phyloP scores from a whole-genome alignment of 2,329 filamentous ascomycete species.

The Aspergillus novofumigatus region DNA sequence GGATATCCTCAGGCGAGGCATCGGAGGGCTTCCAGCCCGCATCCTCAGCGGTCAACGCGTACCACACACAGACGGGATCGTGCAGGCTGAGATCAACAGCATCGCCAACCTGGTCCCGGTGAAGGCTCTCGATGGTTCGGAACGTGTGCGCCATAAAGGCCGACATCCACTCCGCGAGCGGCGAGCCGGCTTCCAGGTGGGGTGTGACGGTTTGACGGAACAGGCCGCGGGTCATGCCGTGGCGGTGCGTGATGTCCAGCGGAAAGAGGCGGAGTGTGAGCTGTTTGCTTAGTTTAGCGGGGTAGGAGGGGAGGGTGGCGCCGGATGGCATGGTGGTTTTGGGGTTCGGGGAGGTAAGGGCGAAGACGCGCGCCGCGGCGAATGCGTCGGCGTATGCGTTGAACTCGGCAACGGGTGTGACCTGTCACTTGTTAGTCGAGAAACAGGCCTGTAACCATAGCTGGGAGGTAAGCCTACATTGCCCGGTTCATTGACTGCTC shows the following conservation, averaged over 20 bases:
- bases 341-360: slow-evolving; percentile 70
- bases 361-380: slow-evolving; percentile 71
- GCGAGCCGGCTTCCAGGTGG: slow-evolving; percentile 59
- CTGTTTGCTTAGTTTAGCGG: slow-evolving; percentile 56
- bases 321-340: slow-evolving; percentile 73
- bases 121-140: slow-evolving; percentile 61
- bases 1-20: slow-evolving; percentile 68
- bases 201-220: slow-evolving; percentile 56
- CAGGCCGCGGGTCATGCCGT: slow-evolving; percentile 59
- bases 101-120: slow-evolving; percentile 50
- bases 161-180: slow-evolving; percentile 68
- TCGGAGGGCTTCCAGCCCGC: slow-evolving; percentile 42
- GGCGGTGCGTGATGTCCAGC: slow-evolving; percentile 70
- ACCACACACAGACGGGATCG: slow-evolving; percentile 76
- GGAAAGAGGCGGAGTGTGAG: slow-evolving; percentile 70
- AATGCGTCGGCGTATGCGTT: slow-evolving; percentile 88
- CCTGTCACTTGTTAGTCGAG: slow-evolving; percentile 24
- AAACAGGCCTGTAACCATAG: neutral
- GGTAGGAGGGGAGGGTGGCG: slow-evolving; percentile 57
- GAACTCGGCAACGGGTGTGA: slow-evolving; percentile 83
- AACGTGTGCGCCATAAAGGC: slow-evolving; percentile 71
- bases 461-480: slow-evolving; percentile 58
- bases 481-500: slow-evolving; percentile 71
- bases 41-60: slow-evolving; percentile 56
- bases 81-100: slow-evolving; percentile 62